A percentile compares a stretch with the other conserved stretches of the same genome.
Conservation (phyloP, 169 alveolate genomes). For the Plasmodium sp. region DNA sequence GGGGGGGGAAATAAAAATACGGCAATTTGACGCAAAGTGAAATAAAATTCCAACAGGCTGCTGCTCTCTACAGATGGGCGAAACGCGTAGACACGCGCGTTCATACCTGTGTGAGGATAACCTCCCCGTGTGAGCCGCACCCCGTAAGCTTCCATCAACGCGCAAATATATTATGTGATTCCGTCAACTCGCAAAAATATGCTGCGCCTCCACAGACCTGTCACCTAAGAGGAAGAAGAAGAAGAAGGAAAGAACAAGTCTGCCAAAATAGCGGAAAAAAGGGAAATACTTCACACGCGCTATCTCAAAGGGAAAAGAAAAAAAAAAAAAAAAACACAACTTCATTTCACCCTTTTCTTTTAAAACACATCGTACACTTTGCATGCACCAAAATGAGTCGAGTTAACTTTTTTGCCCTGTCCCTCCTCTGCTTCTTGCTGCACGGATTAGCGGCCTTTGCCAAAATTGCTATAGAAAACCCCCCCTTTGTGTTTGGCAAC, state of each 20-base stretch:
- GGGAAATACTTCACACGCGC: background rate
- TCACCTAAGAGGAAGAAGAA: background rate
- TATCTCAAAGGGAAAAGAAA: background rate
- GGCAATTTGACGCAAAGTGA: background rate
- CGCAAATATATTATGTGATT: background rate
- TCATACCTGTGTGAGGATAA: background rate
- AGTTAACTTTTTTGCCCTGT: background rate
- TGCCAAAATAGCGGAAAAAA: background rate
- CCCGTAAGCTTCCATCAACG: background rate
- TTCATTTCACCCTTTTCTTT: background rate
- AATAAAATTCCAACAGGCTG: background rate
- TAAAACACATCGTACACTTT: background rate
- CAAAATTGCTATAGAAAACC: constrained; percentile 43
- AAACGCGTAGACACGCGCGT: background rate
- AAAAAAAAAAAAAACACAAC: background rate
- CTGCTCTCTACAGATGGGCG: background rate
- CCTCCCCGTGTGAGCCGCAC: background rate
- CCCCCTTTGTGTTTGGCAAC: constrained; percentile 48
- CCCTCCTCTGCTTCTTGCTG: background rate
- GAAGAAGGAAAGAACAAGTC: constrained; percentile 22
- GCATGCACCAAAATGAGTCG: constrained; percentile 4
- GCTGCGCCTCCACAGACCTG: background rate
- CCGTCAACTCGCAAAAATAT: background rate
- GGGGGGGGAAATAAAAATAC: background rate
- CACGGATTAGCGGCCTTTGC: background rate